phyloP scores from a whole-genome alignment of 2,329 filamentous ascomycete genomes.

The Akanthomyces dipterigenus region DNA sequence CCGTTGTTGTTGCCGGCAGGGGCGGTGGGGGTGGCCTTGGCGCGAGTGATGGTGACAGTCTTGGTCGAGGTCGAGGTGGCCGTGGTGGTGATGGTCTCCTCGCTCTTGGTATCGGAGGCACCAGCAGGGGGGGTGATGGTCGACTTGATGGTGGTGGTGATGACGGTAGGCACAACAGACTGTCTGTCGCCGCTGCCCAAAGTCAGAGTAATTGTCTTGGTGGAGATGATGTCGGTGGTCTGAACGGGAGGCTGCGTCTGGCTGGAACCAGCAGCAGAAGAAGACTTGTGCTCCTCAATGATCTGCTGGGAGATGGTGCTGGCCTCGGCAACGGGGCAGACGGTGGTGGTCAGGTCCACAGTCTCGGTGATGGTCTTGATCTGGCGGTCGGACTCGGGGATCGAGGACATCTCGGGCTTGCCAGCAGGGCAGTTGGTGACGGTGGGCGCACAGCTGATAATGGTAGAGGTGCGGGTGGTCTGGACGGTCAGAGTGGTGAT shows the following conservation, averaged over 20 bases:
- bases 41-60: slow-evolving; percentile 26
- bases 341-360: slow-evolving; percentile 31
- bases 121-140: slow-evolving; percentile 24
- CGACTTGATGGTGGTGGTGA: slow-evolving; percentile 34
- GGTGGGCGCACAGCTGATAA: slow-evolving; percentile 51
- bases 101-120: slow-evolving; percentile 10
- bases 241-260: slow-evolving; percentile 12
- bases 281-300: slow-evolving; percentile 27
- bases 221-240: slow-evolving; percentile 24
- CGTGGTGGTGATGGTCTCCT: slow-evolving; percentile 31
- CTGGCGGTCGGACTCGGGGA: slow-evolving; percentile 29
- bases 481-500: slow-evolving; percentile 42
- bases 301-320: slow-evolving; percentile 34
- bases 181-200: slow-evolving; percentile 25
- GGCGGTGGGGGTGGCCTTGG: slow-evolving; percentile 17
- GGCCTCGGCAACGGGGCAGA: slow-evolving; percentile 40
- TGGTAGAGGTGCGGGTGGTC: slow-evolving; percentile 48
- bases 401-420: slow-evolving; percentile 25
- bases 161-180: slow-evolving; percentile 32
- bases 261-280: slow-evolving; percentile 23
- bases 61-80: slow-evolving; percentile 29
- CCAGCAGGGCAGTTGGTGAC: slow-evolving; percentile 49
- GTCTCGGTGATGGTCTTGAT: slow-evolving; percentile 32
- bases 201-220: slow-evolving; percentile 29
- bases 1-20: slow-evolving; percentile 12